Percentiles rank a stretch among this genome's conserved stretches.
phyloP scores from a whole-genome alignment of 192 early-diverging fungal genomes.

The Umbelopsis vinacea region DNA sequence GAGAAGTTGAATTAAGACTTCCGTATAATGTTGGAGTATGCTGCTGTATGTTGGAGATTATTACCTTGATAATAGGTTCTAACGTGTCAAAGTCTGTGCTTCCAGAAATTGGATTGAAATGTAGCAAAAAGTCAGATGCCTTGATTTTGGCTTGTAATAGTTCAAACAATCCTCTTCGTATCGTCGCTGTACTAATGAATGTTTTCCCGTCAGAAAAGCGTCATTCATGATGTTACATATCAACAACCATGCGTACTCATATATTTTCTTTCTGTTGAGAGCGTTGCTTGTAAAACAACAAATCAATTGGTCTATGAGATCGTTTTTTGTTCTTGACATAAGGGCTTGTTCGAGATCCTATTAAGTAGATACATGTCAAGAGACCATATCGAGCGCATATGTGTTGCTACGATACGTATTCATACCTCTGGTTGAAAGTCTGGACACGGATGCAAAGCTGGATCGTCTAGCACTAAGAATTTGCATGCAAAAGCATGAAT shows the following conservation, averaged over 20 bases:
- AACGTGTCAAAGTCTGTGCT: slow-evolving; percentile 21
- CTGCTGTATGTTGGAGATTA: background rate
- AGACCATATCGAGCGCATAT: background rate
- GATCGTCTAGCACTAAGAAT: slow-evolving; percentile 12
- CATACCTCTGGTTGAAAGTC: slow-evolving; percentile 26
- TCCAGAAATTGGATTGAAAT: slow-evolving; percentile 29
- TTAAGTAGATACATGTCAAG: background rate
- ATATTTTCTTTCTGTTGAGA: slow-evolving; percentile 30
- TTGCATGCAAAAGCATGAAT: slow-evolving; percentile 30
- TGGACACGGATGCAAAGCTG: slow-evolving; percentile 13
- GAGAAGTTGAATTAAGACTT: background rate
- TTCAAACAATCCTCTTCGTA: slow-evolving; percentile 21
- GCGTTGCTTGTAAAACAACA: slow-evolving; percentile 28
- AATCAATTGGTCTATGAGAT: slow-evolving; percentile 21
- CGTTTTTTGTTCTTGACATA: slow-evolving; percentile 19
- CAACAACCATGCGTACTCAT: slow-evolving; percentile 23
- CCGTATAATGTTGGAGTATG: background rate
- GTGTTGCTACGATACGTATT: background rate
- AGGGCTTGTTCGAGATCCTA: slow-evolving; percentile 30
- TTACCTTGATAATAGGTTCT: slow-evolving; percentile 34
- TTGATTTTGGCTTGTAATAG: slow-evolving; percentile 25
- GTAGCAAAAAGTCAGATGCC: slow-evolving; percentile 26
- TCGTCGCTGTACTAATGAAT: background rate
- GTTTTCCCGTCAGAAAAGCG: background rate
- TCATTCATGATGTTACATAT: background rate